A percentile compares a stretch with the other conserved stretches of the same genome.
phyloP scores from a whole-genome alignment of 257 asterid genomes.

The Salvia rosmarinus region DNA sequence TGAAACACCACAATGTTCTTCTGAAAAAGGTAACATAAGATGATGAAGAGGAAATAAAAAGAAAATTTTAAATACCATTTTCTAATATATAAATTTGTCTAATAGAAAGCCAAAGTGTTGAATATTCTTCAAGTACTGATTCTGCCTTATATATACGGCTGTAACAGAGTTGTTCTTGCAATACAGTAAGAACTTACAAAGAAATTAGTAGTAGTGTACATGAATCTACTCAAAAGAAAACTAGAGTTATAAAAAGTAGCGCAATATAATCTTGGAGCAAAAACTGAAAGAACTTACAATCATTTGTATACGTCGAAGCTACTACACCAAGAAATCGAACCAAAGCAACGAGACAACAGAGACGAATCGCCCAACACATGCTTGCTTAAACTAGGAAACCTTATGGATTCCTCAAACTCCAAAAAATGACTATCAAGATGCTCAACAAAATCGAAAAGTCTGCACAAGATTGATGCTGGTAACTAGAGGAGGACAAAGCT shows the following conservation, averaged over 20 bases:
- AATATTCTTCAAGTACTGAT: not conserved
- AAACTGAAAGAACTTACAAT: slow-evolving; percentile 51
- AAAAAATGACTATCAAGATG: not conserved
- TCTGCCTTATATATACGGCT: not conserved
- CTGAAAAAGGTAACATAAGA: not conserved
- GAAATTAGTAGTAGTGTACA: not conserved
- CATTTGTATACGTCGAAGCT: slow-evolving; percentile 55
- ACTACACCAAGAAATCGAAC: slow-evolving; percentile 45
- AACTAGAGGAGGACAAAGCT: not conserved
- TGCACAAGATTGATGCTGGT: not conserved
- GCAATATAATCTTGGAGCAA: slow-evolving; percentile 1
- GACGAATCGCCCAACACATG: slow-evolving; percentile 44
- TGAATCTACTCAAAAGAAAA: not conserved
- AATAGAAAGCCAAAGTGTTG: too few relatives aligned
- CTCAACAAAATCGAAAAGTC: not conserved
- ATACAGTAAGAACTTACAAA: not conserved
- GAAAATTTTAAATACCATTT: not conserved
- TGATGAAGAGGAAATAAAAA: not conserved
- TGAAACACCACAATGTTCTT: not conserved
- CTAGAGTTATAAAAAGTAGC: not conserved
- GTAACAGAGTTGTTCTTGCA: not conserved
- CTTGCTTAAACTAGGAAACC: slow-evolving; percentile 23
- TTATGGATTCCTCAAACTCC: slow-evolving; percentile 19
- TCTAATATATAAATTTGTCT: too few relatives aligned
- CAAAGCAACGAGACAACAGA: slow-evolving; percentile 46